Evolutionary conservation across 1,284 basidiomycete genomes (phyloP), one percentile per base, ranked within the genome.

Genomic region (Cutaneotrichosporon sp.): DNA sequence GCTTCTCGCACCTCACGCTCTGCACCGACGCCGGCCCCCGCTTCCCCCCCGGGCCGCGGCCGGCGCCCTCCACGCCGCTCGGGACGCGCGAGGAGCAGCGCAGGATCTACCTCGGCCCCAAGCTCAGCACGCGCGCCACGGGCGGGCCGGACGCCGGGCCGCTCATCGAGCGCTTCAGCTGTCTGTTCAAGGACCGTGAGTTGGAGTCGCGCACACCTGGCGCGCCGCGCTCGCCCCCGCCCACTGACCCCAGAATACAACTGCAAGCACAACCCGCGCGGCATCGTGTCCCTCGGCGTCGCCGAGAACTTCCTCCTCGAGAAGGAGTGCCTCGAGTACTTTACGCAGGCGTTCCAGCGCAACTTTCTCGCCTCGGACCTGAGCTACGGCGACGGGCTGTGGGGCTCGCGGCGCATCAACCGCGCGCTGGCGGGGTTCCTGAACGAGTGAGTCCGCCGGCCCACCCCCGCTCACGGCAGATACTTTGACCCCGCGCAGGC

Each of bases 271-370:
- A 80, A 78, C 62, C 77, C 79, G 1, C 66, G 69, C 14, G 80
- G 80, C 3, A 79, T 80, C 54, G 75, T 81, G n/a, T 80, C 79
- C 5, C 67, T 80, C 16, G 80, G 80, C n/a, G 78, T 81, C 2
- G 80, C 80, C 1, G 80, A 81, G 67, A 81, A 81, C 68, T 78
- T 77, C 47, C 63, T 79, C 52, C 76, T 78, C 69, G 72, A 77
- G 63, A 67, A 72, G 25, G 74, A 77, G 63, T 77, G 74, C 62
- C 46, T 74, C 54, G 70, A 75, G 59, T 72, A 76, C 63, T 79
- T 78, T 59, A 59, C 66, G 0, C 69, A 72, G 34, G 74, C 75
- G 8, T 71, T 81, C 36, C 53, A 50, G 3, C 49, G 67, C 33
- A 73, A 73, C 63, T 69, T 76, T 43, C 67, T 69, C 0, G 51